Conservation (phyloP, 2,329 filamentous ascomycete genomes). For the Domatiomyces globalis region DNA sequence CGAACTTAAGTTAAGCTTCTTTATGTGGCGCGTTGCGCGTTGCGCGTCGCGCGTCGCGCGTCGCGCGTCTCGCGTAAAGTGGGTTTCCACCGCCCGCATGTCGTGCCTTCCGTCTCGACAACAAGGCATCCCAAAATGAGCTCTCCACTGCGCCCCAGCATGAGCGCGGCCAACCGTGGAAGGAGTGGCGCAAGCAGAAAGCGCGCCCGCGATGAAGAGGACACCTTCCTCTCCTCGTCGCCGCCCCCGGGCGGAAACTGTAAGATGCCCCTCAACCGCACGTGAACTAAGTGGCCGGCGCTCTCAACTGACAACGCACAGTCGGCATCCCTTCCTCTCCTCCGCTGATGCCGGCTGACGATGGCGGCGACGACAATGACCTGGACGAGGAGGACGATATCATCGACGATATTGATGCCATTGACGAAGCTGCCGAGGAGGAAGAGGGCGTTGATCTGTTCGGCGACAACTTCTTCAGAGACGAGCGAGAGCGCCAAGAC, state of each 20-base stretch:
- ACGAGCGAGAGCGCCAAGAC: conserved; percentile 37
- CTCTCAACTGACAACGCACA: conserved; percentile 11
- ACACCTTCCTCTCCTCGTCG: conserved; percentile 46
- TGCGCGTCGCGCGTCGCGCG: conserved; percentile 4
- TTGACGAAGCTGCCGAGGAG: conserved; percentile 55
- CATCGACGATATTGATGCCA: conserved; percentile 50
- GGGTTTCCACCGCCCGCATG: neutral
- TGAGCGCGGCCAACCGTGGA: conserved; percentile 72
- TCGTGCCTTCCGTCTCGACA: neutral
- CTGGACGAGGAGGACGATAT: conserved; percentile 40
- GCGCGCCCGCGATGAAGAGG: conserved; percentile 50
- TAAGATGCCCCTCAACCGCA: neutral
- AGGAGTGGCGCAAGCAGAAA: conserved; percentile 41
- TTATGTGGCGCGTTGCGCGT: conserved; percentile 3
- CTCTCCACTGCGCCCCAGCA: conserved; percentile 68
- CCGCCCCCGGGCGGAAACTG: conserved; percentile 36
- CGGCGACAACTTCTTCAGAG: conserved; percentile 51
- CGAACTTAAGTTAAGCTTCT: conserved; percentile 1
- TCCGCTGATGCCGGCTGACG: conserved; percentile 39
- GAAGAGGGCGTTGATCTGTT: conserved; percentile 57
- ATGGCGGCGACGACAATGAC: conserved; percentile 28
- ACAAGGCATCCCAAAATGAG: conserved; percentile 30
- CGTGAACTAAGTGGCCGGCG: conserved; percentile 1
- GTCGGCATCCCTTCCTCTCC: conserved; percentile 43
- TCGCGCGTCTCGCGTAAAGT: conserved; percentile 3